Percentiles rank a stretch among this genome's conserved stretches.
phyloP scores from a whole-genome alignment of 306 rosid species.

The Cicer judaicum region DNA sequence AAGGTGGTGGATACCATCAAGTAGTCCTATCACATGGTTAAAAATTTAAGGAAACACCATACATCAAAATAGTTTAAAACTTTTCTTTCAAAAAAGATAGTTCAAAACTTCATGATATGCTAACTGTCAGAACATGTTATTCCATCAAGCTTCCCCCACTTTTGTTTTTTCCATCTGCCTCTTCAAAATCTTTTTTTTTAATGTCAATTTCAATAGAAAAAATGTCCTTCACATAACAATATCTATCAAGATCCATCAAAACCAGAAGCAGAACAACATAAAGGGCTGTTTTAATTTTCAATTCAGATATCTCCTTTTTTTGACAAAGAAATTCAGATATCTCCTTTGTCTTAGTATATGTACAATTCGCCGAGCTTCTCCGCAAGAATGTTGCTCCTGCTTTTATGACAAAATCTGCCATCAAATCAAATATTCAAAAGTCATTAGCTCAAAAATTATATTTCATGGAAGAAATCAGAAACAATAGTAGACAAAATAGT shows the following conservation, averaged over 20 bases:
- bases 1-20: no score
- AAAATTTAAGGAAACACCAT: no score
- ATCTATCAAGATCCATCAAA: conserved; percentile 39
- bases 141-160: conserved; percentile 14
- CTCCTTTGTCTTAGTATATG: conserved; percentile 47
- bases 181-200: conserved; percentile 26
- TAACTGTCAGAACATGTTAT: conserved; percentile 19
- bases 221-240: conserved; percentile 36
- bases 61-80: no score
- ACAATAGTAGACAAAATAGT: neutral
- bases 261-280: conserved; percentile 34
- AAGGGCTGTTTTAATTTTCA: conserved; percentile 42
- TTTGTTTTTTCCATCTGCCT: conserved; percentile 1
- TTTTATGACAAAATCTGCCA: conserved; percentile 52
- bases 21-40: no score
- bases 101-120: conserved; percentile 19
- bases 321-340: conserved; percentile 38
- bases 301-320: conserved; percentile 41
- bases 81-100: no score
- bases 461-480: neutral
- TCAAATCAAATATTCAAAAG: conserved; percentile 19
- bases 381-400: conserved; percentile 27
- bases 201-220: conserved; percentile 38
- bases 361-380: conserved; percentile 49
- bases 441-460: neutral